Conservation (phyloP, 1,284 basidiomycete genomes). For the Grifola frondosa region DNA sequence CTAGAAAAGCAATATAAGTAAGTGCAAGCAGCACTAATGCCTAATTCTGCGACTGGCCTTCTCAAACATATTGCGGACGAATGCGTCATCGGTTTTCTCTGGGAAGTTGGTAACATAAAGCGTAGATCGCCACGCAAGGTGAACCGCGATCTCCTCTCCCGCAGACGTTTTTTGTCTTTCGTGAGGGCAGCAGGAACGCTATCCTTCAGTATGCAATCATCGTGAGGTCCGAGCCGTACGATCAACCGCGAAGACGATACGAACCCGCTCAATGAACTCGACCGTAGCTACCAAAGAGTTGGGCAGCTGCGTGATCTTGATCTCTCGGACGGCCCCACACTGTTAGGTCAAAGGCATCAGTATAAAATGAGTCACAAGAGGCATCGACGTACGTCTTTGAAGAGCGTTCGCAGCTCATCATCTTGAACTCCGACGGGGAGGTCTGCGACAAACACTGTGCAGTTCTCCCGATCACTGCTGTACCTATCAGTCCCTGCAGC, state of each 20-base stretch:
- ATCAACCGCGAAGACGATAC: constrained; percentile 18
- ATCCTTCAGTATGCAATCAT: constrained; percentile 46
- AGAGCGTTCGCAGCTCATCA: constrained; percentile 69
- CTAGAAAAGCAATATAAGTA: constrained; percentile 37
- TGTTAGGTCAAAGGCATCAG: constrained; percentile 33
- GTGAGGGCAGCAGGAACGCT: constrained; percentile 84
- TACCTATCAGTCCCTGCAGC: background rate
- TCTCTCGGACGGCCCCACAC: constrained; percentile 84
- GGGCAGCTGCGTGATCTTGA: constrained; percentile 65
- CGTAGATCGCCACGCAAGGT: constrained; percentile 92
- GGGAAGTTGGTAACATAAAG: constrained; percentile 97
- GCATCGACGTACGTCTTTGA: constrained; percentile 68
- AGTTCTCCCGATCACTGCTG: constrained; percentile 90
- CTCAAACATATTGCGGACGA: constrained; percentile 75
- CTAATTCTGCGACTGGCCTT: constrained; percentile 47
- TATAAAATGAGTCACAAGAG: background rate
- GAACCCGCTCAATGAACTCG: constrained; percentile 73
- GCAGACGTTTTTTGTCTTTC: constrained; percentile 88
- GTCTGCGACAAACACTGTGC: constrained; percentile 85
- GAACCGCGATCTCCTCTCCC: constrained; percentile 74
- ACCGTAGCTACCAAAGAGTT: constrained; percentile 71
- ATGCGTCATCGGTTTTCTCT: constrained; percentile 78
- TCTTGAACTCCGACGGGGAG: constrained; percentile 61
- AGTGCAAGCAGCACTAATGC: background rate
- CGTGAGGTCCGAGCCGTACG: background rate